These are phyloP conservation scores for Jamesozyma piceae DNA, from an alignment of 805 yeast genomes.

Conservation along the genomic window DNA sequence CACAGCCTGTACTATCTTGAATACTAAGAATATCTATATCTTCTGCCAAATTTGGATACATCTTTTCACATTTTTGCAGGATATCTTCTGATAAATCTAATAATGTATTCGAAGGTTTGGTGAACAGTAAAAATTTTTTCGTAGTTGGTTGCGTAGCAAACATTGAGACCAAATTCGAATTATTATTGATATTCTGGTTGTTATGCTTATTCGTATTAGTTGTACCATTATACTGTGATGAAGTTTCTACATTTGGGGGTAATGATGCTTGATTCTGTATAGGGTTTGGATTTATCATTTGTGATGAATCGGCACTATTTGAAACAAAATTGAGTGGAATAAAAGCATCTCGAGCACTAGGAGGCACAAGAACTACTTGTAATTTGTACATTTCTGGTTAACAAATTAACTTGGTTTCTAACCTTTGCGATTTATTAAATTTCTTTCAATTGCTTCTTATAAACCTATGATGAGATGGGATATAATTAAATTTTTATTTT, in stretches of 20 bases:
- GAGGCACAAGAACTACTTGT: slow-evolving; percentile 38
- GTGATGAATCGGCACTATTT: slow-evolving; percentile 21
- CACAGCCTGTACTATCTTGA: slow-evolving; percentile 62
- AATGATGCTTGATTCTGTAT: slow-evolving; percentile 7
- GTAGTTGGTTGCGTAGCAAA: slow-evolving; percentile 16
- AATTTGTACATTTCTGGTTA: slow-evolving; percentile 37
- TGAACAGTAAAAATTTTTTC: slow-evolving; percentile 57
- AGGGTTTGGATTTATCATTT: slow-evolving; percentile 10
- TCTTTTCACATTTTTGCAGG: slow-evolving; percentile 42
- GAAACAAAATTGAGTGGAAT: slow-evolving; percentile 14
- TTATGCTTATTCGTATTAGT: neutral
- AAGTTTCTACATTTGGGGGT: slow-evolving; percentile 9
- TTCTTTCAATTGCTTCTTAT: too few species aligned
- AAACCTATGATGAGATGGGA: too few species aligned
- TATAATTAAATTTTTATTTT: too few species aligned
- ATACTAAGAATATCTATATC: slow-evolving; percentile 47
- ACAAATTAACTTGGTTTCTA: too few species aligned
- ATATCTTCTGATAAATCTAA: slow-evolving; percentile 46
- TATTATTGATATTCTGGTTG: slow-evolving; percentile 1
- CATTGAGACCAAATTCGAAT: slow-evolving; percentile 9
- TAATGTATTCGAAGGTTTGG: slow-evolving; percentile 40
- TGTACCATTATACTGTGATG: slow-evolving; percentile 3
- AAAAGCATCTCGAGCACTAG: slow-evolving; percentile 26
- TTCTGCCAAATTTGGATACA: slow-evolving; percentile 53
- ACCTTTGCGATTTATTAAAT: too few species aligned